Conservation (phyloP, 129 eudicot genomes). For the Flaveria trinervia region DNA sequence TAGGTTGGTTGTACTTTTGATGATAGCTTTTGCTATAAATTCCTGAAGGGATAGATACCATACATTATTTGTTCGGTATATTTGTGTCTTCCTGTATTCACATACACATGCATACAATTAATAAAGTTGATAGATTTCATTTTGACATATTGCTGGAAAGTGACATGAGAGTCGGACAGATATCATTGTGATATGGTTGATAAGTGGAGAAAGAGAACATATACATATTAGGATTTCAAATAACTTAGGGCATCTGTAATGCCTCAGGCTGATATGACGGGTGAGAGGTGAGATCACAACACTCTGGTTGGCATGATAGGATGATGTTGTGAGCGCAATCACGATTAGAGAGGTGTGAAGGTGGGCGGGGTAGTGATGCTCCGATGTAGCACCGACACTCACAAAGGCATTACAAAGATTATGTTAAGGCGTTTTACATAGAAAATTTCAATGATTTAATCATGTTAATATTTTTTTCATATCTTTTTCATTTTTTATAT, state of each 20-base stretch:
- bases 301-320: no score
- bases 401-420: no score
- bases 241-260: background rate
- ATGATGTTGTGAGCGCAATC: no score
- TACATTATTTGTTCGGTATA: background rate
- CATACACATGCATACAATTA: conserved; percentile 8
- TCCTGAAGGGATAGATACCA: conserved; percentile 16
- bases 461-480: no score
- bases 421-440: no score
- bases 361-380: no score
- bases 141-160: conserved; percentile 26
- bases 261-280: no score
- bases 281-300: no score
- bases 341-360: no score
- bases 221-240: background rate
- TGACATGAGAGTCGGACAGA: conserved; percentile 27
- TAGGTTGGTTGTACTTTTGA: conserved; percentile 28
- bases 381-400: no score
- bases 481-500: no score
- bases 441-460: no score
- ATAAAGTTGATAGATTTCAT: conserved; percentile 18
- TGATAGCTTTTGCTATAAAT: conserved; percentile 22
- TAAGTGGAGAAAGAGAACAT: background rate
- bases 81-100: conserved; percentile 14
- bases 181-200: conserved; percentile 3